phyloP scores from a whole-genome alignment of 371 early-diverging fungal species.

The Apophysomyces variabilis region DNA sequence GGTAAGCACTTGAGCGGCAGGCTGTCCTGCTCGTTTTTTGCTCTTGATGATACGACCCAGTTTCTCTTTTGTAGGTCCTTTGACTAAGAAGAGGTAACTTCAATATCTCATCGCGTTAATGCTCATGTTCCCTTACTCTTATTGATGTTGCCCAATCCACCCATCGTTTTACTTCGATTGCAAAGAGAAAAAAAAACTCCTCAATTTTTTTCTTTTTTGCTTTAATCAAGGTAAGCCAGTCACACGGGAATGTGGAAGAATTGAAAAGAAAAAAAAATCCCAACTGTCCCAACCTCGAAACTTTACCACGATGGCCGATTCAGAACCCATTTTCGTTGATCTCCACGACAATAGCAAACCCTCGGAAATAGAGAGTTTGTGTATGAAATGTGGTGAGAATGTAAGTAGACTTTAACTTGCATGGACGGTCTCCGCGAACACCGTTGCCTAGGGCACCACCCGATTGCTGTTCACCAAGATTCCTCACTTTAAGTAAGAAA shows the following conservation, averaged over 20 bases:
- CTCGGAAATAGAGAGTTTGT: constrained; percentile 88
- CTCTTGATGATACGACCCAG: constrained; percentile 6
- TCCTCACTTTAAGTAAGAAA: constrained; percentile 82
- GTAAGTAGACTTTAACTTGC: constrained; percentile 44
- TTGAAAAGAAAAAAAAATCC: constrained; percentile 15
- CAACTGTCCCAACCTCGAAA: constrained; percentile 6
- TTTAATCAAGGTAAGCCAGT: neutral
- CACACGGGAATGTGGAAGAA: neutral
- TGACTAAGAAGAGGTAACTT: neutral
- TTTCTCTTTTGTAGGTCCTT: constrained; percentile 10
- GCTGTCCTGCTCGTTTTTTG: neutral
- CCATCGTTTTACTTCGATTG: neutral
- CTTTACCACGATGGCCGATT: neutral
- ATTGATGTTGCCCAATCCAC: constrained; percentile 1
- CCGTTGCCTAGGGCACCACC: constrained; percentile 71
- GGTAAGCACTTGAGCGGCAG: constrained; percentile 1
- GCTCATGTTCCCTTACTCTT: neutral
- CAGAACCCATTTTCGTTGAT: constrained; percentile 72
- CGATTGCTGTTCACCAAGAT: constrained; percentile 88
- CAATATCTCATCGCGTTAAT: neutral
- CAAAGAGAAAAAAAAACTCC: neutral
- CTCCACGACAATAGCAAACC: constrained; percentile 64
- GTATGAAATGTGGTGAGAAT: constrained; percentile 90
- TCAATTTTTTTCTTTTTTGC: constrained; percentile 7
- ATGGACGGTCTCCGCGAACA: neutral